Evolutionary conservation across 805 yeast genomes (phyloP).

Genomic region (Ogataea ramenticola): DNA sequence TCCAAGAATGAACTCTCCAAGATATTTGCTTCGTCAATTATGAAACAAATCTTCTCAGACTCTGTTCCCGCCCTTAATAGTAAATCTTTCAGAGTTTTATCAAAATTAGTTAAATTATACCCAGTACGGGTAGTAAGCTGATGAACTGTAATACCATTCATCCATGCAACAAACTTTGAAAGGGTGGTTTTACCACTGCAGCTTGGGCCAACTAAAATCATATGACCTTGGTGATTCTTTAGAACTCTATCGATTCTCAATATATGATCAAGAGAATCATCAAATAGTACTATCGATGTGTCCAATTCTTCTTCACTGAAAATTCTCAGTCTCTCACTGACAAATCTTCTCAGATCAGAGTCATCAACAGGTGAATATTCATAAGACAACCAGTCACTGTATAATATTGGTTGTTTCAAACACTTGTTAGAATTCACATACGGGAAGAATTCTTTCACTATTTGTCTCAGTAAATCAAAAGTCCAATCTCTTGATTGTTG

Average conservation of each 20-base stretch:
- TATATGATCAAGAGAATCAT: conserved; percentile 66
- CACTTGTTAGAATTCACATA: conserved; percentile 29
- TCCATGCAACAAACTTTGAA: conserved; percentile 83
- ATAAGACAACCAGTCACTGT: conserved; percentile 67
- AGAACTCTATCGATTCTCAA: conserved; percentile 76
- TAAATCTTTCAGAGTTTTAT: conserved; percentile 47
- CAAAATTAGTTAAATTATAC: conserved; percentile 61
- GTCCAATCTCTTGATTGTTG: conserved; percentile 45
- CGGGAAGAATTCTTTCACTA: conserved; percentile 38
- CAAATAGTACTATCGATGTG: conserved; percentile 52
- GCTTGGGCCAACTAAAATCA: conserved; percentile 76
- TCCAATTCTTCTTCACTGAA: conserved; percentile 78
- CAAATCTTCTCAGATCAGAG: conserved; percentile 42
- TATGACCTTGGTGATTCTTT: conserved; percentile 82
- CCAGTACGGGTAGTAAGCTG: conserved; percentile 50
- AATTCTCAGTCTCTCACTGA: conserved; percentile 54
- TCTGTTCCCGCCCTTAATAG: conserved; percentile 42
- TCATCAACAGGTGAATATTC: conserved; percentile 50
- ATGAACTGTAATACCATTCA: conserved; percentile 61
- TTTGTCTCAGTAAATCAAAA: conserved; percentile 24
- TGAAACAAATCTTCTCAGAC: conserved; percentile 60
- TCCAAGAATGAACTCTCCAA: conserved; percentile 76
- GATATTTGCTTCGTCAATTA: conserved; percentile 77
- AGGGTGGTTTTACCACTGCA: conserved; percentile 77
- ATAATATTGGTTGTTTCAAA: conserved; percentile 49